Evolutionary conservation across 2,329 filamentous ascomycete genomes (phyloP), one percentile per base, ranked within the genome.

Genomic region (Ceratocystiopsis brevicomis): DNA sequence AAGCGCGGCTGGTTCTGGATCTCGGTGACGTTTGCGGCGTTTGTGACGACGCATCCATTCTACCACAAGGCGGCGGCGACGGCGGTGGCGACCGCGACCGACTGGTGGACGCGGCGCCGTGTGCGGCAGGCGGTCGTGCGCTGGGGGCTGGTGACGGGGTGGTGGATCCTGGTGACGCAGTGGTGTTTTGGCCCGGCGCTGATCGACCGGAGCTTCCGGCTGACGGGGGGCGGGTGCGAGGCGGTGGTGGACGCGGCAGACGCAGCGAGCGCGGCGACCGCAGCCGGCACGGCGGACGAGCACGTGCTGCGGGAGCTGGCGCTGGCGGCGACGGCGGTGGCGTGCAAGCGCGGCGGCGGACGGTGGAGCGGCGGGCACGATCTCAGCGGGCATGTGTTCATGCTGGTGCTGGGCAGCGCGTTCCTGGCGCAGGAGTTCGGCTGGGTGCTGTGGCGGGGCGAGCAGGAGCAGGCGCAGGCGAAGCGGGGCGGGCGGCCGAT

Each of bases 1-100:
- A 98, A 98, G 67, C 69, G 82, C 43, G 88, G 88, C 48, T 98
- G 90, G 90, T 72, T 78, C 41, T 98, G 90, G 90, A 77, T 84
- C 30, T 86, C 82, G 0, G 57, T 73, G 11, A 78, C 83, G 1
- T 87, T 94, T 54, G 60, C 71, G 33, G 59, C 73, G 15, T 84
- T 94, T 48, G 58, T 82, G 8, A 58, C 77, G 37, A 77, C 76
- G 19, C 81, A 93, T 55, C 75, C 80, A 54, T 50, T 64, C 55
- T 48, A 69, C 57, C 34, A 52, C 30, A 56, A 53, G 38, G 44
- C 14, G 44, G 47, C 15, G 16, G 17, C 58, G 34, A 11, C 25
- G 10, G 25, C 25, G 25, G 10, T 9, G 25, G 4, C 25, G 25
- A 11, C 25, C 5, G 25, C 25, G 25, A 10, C 25, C 6, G 19